phyloP scores from a whole-genome alignment of 176 grass and related monocot genomes.

The barley (Hordeum vulgare) region MorexV3_pseudomolecules_assembly NC_058519.1:308897261-308897760 shows the following conservation, averaged over 20 bases:
- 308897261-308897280: constrained; percentile 68
- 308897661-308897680: constrained; percentile 37
- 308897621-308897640: constrained; percentile 34
- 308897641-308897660: constrained; percentile 28
- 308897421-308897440: constrained; percentile 46
- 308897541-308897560: constrained; percentile 45
- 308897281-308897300: constrained; percentile 40
- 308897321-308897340: constrained; percentile 65
- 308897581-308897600: constrained; percentile 34
- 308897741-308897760: too few relatives aligned
- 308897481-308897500: constrained; percentile 59
- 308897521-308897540: constrained; percentile 46
- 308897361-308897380: constrained; percentile 54
- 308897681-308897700: not conserved
- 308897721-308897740: too few relatives aligned
- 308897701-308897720: not conserved
- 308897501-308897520: constrained; percentile 70
- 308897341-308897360: constrained; percentile 61
- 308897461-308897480: constrained; percentile 18
- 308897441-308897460: constrained; percentile 43
- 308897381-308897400: constrained; percentile 51
- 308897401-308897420: constrained; percentile 35
- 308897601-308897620: constrained; percentile 36
- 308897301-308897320: constrained; percentile 61
- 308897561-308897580: constrained; percentile 64